These are phyloP conservation scores for Neonectria punicea DNA, from an alignment of 2,329 filamentous ascomycete genomes.

Conservation along the genomic window DNA sequence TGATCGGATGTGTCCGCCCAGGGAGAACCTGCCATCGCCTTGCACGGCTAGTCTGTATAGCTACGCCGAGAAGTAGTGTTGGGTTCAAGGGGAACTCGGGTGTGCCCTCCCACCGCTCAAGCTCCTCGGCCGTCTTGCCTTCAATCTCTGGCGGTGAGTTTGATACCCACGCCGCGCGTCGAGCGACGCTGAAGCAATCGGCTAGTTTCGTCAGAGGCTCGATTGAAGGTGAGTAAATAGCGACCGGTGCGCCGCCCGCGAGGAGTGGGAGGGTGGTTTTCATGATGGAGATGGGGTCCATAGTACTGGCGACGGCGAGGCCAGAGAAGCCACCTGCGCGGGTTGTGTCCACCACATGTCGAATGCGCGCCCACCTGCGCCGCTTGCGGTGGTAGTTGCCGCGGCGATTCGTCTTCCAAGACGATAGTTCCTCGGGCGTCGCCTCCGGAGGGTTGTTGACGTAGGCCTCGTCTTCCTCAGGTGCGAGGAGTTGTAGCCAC, in stretches of 20 bases:
- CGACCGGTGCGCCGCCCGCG: conserved; percentile 82
- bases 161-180: conserved; percentile 79
- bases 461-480: conserved; percentile 80
- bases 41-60: conserved; percentile 82
- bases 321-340: conserved; percentile 83
- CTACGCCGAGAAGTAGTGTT: conserved; percentile 80
- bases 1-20: conserved; percentile 89
- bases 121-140: conserved; percentile 58
- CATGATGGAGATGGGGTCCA: conserved; percentile 83
- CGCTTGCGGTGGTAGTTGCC: conserved; percentile 91
- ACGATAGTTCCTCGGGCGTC: conserved; percentile 68
- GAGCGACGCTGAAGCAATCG: conserved; percentile 85
- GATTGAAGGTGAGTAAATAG: conserved; percentile 83
- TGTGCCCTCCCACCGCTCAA: conserved; percentile 67
- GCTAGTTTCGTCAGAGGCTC: conserved; percentile 82
- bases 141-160: conserved; percentile 59
- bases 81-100: conserved; percentile 90
- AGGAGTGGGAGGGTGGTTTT: conserved; percentile 82
- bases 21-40: conserved; percentile 92
- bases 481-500: conserved; percentile 90
- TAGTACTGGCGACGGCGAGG: conserved; percentile 81
- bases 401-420: conserved; percentile 83
- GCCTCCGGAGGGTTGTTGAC: conserved; percentile 69
- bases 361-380: conserved; percentile 79
- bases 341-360: conserved; percentile 78